A percentile compares a stretch with the other conserved stretches of the same genome.
phyloP scores from a whole-genome alignment of 2,329 filamentous ascomycete genomes.

The Paraphaeosphaeria minitans region DNA sequence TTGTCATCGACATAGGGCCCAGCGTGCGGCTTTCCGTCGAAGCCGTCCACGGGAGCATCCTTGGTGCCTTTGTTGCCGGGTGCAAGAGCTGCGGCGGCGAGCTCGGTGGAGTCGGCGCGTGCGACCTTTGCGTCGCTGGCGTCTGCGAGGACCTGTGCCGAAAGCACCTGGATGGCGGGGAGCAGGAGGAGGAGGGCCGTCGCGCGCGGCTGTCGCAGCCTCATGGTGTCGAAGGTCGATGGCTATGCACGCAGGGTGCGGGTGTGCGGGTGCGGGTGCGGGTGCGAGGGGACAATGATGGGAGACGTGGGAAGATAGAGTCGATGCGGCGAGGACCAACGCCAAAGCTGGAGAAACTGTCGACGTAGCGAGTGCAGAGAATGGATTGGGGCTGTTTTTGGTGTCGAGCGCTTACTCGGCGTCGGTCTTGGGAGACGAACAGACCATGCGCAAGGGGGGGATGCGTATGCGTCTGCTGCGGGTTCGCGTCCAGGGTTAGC shows the following conservation, averaged over 20 bases:
- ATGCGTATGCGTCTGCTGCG: background rate
- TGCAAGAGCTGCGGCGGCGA: constrained; percentile 26
- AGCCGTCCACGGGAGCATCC: constrained; percentile 87
- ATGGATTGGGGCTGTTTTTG: background rate
- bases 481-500: background rate
- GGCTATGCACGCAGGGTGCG: constrained; percentile 17
- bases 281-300: background rate
- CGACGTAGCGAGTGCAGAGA: constrained; percentile 2
- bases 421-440: constrained; percentile 20
- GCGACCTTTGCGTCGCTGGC: constrained; percentile 32
- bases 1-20: constrained; percentile 74
- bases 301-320: constrained; percentile 17
- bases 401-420: constrained; percentile 4
- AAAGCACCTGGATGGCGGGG: constrained; percentile 64
- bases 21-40: constrained; percentile 90
- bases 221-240: constrained; percentile 55
- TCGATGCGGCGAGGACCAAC: constrained; percentile 4
- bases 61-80: constrained; percentile 61
- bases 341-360: background rate
- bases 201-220: constrained; percentile 59
- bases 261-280: background rate
- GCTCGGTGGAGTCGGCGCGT: constrained; percentile 34
- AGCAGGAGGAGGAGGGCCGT: constrained; percentile 59
- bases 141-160: constrained; percentile 51
- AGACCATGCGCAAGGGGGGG: constrained; percentile 17